phyloP scores from a whole-genome alignment of 2,329 filamentous ascomycete genomes.

The Colletotrichum sp. region DNA sequence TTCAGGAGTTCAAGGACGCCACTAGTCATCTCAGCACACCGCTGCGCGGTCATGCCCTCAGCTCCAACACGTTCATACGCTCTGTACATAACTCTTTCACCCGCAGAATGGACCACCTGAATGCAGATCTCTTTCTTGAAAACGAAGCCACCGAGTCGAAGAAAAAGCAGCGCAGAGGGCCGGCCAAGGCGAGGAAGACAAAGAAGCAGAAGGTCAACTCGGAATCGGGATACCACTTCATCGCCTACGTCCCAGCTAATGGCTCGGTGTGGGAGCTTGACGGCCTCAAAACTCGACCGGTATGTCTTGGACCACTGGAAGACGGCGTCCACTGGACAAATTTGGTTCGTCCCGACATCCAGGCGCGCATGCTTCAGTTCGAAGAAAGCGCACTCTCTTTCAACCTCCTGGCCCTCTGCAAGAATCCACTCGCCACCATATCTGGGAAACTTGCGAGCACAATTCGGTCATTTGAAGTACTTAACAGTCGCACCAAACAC shows the following conservation, averaged over 20 bases:
- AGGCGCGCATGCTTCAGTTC: constrained; percentile 70
- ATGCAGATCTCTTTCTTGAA: constrained; percentile 69
- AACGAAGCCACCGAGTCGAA: constrained; percentile 55
- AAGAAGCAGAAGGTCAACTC: constrained; percentile 48
- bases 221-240: constrained; percentile 82
- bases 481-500: constrained; percentile 43
- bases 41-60: constrained; percentile 77
- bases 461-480: constrained; percentile 40
- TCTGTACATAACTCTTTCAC: constrained; percentile 89
- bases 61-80: constrained; percentile 78
- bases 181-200: constrained; percentile 40
- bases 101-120: constrained; percentile 76
- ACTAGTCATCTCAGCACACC: constrained; percentile 73
- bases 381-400: constrained; percentile 73
- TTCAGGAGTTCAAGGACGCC: constrained; percentile 74
- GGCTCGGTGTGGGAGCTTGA: constrained; percentile 87
- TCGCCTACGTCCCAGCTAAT: constrained; percentile 83
- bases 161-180: constrained; percentile 38
- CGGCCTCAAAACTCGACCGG: constrained; percentile 76
- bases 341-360: constrained; percentile 68
- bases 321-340: constrained; percentile 66
- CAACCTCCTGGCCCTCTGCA: constrained; percentile 77
- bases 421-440: constrained; percentile 63
- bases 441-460: constrained; percentile 50
- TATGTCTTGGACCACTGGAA: constrained; percentile 57